phyloP scores from a whole-genome alignment of 495 filamentous ascomycete species.

The Penicillium salamii region DNA sequence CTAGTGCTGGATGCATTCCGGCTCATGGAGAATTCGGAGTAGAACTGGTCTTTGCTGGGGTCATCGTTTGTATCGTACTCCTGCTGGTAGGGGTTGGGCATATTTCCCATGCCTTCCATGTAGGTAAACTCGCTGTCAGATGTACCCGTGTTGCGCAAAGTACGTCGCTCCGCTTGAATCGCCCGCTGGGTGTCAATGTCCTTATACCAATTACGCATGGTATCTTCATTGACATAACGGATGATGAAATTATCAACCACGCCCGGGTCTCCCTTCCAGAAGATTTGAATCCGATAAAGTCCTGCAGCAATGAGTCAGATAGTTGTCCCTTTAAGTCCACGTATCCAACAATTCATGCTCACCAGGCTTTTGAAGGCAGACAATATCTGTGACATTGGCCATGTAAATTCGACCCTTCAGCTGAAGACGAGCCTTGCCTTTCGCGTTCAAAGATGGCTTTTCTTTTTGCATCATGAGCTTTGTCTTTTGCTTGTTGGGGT shows the following conservation, averaged over 20 bases:
- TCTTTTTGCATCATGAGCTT: constrained; percentile 62
- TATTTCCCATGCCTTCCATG: constrained; percentile 60
- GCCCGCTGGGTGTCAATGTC: constrained; percentile 50
- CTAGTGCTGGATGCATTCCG: constrained; percentile 80
- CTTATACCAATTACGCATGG: constrained; percentile 85
- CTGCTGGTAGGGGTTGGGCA: constrained; percentile 77
- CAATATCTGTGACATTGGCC: constrained; percentile 95
- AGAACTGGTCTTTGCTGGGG: constrained; percentile 46
- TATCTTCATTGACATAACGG: constrained; percentile 83
- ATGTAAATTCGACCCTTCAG: constrained; percentile 98
- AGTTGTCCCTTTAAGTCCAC: too few species aligned
- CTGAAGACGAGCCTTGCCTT: constrained; percentile 77
- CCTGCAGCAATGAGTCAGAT: constrained; percentile 44
- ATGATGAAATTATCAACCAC: constrained; percentile 97
- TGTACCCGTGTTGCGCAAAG: constrained; percentile 51
- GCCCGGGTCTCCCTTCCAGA: constrained; percentile 95
- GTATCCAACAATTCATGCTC: constrained; percentile 16
- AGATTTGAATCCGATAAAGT: constrained; percentile 93
- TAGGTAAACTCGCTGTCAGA: constrained; percentile 77
- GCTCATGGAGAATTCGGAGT: constrained; percentile 56
- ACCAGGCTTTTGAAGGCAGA: constrained; percentile 82
- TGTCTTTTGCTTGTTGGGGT: constrained; percentile 78
- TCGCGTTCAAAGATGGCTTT: constrained; percentile 68
- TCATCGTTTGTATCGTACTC: constrained; percentile 83
- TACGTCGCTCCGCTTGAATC: constrained; percentile 45